A percentile compares a stretch with the other conserved stretches of the same genome.
Evolutionary conservation across 2,329 filamentous ascomycete species (phyloP).

Genomic region (Neoarthrinium moseri): DNA sequence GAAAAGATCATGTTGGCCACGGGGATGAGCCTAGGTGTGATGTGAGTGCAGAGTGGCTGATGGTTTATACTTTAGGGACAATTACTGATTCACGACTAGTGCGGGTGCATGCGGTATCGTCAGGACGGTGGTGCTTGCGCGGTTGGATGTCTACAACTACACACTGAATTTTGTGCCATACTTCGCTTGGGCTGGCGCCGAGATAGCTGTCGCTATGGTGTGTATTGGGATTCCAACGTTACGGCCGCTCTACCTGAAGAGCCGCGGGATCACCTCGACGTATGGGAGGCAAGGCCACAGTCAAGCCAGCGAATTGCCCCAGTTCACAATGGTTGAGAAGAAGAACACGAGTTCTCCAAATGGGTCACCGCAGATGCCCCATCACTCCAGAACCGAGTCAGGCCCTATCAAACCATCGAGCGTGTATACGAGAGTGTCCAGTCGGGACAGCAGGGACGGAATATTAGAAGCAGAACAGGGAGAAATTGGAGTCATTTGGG

Average conservation of each 20-base stretch:
- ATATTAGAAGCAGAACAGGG: slow-evolving; percentile 1
- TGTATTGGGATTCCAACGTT: slow-evolving; percentile 25
- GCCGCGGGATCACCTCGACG: slow-evolving; percentile 19
- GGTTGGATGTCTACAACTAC: slow-evolving; percentile 24
- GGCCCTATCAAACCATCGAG: slow-evolving; percentile 18
- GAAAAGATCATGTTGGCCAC: slow-evolving; percentile 26
- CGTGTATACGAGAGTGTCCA: slow-evolving; percentile 15
- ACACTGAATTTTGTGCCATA: slow-evolving; percentile 28
- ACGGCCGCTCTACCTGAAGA: slow-evolving; percentile 24
- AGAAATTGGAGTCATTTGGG: slow-evolving; percentile 24
- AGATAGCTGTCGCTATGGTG: slow-evolving; percentile 26
- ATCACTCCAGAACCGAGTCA: slow-evolving; percentile 15
- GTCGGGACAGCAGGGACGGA: slow-evolving; percentile 28
- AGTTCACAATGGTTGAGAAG: slow-evolving; percentile 22
- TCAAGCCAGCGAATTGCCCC: slow-evolving; percentile 21
- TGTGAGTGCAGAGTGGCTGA: slow-evolving; percentile 16
- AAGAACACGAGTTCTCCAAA: slow-evolving; percentile 12
- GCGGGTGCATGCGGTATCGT: slow-evolving; percentile 33
- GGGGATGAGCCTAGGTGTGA: slow-evolving; percentile 26
- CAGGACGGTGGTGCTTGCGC: slow-evolving; percentile 23
- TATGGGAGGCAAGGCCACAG: slow-evolving; percentile 12
- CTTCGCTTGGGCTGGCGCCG: slow-evolving; percentile 27
- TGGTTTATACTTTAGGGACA: background rate
- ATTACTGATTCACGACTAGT: slow-evolving; percentile 17
- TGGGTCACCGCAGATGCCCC: slow-evolving; percentile 18